Conservation (phyloP, 805 yeast genomes). For the Starmerella powellii region DNA sequence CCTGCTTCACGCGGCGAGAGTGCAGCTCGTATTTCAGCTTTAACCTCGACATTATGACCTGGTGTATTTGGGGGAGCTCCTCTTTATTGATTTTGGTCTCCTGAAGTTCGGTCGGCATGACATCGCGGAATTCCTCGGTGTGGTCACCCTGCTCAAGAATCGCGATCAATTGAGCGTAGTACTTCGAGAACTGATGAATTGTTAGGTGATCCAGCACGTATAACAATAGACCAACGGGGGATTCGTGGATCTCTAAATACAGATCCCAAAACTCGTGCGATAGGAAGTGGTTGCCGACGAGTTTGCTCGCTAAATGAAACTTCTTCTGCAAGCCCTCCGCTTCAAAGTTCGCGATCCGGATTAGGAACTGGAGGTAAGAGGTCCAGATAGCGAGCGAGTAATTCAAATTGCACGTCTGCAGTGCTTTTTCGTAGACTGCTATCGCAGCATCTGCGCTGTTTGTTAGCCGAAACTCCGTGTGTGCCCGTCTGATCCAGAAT, state of each 20-base stretch:
- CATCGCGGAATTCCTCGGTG: background rate
- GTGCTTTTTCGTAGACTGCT: constrained; percentile 29
- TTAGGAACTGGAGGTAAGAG: constrained; percentile 28
- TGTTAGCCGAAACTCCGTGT: constrained; percentile 28
- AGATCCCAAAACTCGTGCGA: constrained; percentile 78
- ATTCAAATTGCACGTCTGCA: constrained; percentile 23
- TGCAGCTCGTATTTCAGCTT: constrained; percentile 16
- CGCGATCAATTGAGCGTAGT: constrained; percentile 38
- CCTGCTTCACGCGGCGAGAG: constrained; percentile 36
- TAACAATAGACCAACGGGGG: constrained; percentile 32
- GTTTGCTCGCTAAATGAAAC: constrained; percentile 39
- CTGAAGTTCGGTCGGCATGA: constrained; percentile 4
- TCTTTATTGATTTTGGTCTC: background rate
- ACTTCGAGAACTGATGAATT: constrained; percentile 74
- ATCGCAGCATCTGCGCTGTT: constrained; percentile 25
- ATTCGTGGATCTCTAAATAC: constrained; percentile 47
- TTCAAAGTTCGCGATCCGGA: too few species aligned
- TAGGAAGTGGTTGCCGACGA: constrained; percentile 59
- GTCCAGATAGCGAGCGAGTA: constrained; percentile 32
- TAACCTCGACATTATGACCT: constrained; percentile 13
- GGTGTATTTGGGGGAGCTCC: constrained; percentile 7
- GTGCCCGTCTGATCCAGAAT: constrained; percentile 35
- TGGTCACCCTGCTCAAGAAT: background rate
- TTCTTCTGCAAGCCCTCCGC: constrained; percentile 17
- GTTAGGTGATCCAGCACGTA: constrained; percentile 30